Evolutionary conservation across 1,284 basidiomycete genomes (phyloP).

Genomic region (Cutaneotrichosporon dermatis): DNA sequence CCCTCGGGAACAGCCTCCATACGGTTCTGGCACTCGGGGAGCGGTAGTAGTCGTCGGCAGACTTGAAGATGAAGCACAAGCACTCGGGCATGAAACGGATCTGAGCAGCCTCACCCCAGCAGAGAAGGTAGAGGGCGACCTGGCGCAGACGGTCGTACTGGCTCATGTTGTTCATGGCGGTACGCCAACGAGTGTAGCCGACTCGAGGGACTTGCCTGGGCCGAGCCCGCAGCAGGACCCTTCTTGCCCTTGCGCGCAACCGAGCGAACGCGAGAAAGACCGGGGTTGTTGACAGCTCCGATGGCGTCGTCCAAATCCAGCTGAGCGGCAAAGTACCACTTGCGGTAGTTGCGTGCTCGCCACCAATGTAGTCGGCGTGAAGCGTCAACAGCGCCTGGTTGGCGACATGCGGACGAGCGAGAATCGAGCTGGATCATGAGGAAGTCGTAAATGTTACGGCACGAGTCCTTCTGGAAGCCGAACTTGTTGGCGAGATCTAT

Average conservation of each 20-base stretch:
- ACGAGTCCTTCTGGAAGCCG: slow-evolving; percentile 86
- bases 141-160: slow-evolving; percentile 97
- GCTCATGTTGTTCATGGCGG: slow-evolving; percentile 98
- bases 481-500: slow-evolving; percentile 98
- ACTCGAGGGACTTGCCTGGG: slow-evolving; percentile 80
- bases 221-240: slow-evolving; percentile 47
- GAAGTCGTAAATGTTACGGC: slow-evolving; percentile 80
- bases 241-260: slow-evolving; percentile 57
- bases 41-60: slow-evolving; percentile 98
- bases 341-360: slow-evolving; percentile 92
- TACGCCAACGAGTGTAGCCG: slow-evolving; percentile 89
- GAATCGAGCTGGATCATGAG: slow-evolving; percentile 97
- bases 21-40: slow-evolving; percentile 97
- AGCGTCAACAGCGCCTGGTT: slow-evolving; percentile 90
- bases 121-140: slow-evolving; percentile 90
- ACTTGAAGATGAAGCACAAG: slow-evolving; percentile 99
- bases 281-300: slow-evolving; percentile 86
- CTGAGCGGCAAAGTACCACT: slow-evolving; percentile 99
- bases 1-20: slow-evolving; percentile 93
- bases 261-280: slow-evolving; percentile 74
- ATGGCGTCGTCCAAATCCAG: slow-evolving; percentile 98
- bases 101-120: slow-evolving; percentile 98
- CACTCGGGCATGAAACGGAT: slow-evolving; percentile 98
- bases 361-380: slow-evolving; percentile 98
- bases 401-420: slow-evolving; percentile 95